Evolutionary conservation across 768 basidiomycete species (phyloP), one percentile per base, ranked within the genome.

Genomic region (Lactarius vividus): DNA sequence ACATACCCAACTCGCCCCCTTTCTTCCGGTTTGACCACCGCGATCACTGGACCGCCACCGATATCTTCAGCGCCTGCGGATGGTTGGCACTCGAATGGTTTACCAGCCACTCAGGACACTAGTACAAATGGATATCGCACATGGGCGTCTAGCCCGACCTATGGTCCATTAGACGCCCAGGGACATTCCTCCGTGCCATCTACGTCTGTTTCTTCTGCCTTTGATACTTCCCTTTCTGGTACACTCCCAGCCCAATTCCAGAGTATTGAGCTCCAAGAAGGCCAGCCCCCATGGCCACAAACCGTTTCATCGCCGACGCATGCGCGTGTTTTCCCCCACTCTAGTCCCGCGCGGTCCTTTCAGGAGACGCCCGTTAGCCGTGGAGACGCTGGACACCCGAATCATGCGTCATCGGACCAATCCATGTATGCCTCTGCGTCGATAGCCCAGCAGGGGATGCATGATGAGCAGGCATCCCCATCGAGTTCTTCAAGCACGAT

Each of bases 401-500:
- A 57, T 57, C 62, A 64, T 54, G 33, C 46, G 29, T 62, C 69
- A 35, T 65, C 61, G 46, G 70, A 68, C 29, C 62, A 74, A 28
- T 52, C 75, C 1, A 66, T 69, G 71, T 71, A 71, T 44, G 67
- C 70, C 11, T 65, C 71, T 20, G 66, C 67, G 2, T 69, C 71
- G 31, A 61, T 72, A 57, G 71, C 65, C 23, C 75, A 75, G 60
- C 62, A 54, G 11, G 57, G 61, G 28, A 57, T 66, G 62, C 69
- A 60, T 35, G 73, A 73, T 56, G 66, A 66, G 52, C 70, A 73
- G 18, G 71, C 74, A 62, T 53, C 66, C 28, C 54, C 60, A 58
- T 71, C 76, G 20, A 76, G 78, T 55, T 72, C 77, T 35, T 73
- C 77, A 69, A 65, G 72, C 67, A 37, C 76, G 54, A 64, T 76